Evolutionary conservation across 139 green algal genomes (phyloP).

Genomic region (Nannochloris sp.): DNA sequence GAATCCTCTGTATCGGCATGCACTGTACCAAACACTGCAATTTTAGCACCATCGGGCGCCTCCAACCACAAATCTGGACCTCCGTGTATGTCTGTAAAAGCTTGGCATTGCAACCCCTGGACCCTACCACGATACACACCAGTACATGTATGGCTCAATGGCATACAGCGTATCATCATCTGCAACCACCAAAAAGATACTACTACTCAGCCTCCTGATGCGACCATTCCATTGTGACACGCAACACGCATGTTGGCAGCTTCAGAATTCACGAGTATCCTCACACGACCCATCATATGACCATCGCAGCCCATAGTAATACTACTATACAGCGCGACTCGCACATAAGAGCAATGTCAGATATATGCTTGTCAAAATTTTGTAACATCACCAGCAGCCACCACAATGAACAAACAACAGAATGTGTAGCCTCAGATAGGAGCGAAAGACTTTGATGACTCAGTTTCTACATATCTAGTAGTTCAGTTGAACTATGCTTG

Average conservation of each 20-base stretch:
- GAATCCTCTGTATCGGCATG: conserved; percentile 11
- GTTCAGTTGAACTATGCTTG: conserved; percentile 42
- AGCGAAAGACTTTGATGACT: conserved; percentile 36
- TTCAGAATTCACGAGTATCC: neutral
- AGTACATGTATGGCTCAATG: too few relatives aligned
- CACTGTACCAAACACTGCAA: conserved; percentile 29
- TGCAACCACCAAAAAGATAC: too few relatives aligned
- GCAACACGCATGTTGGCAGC: neutral
- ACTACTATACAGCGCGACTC: too few relatives aligned
- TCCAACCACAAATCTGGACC: conserved; percentile 6
- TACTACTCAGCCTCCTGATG: too few relatives aligned
- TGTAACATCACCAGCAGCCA: conserved; percentile 10
- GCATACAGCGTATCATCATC: too few relatives aligned
- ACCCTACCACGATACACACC: too few relatives aligned
- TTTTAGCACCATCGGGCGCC: conserved; percentile 8
- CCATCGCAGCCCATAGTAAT: neutral
- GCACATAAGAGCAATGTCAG: conserved; percentile 4
- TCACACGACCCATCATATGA: neutral
- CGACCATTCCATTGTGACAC: too few relatives aligned
- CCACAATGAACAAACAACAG: neutral
- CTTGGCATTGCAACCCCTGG: neutral
- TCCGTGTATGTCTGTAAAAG: neutral
- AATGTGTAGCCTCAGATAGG: conserved; percentile 29
- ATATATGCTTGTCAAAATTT: conserved; percentile 43
- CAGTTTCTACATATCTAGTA: conserved; percentile 13